Base-by-base conservation (phyloP, 2,329 filamentous ascomycete species). In the Ustulina deusta region DNA sequence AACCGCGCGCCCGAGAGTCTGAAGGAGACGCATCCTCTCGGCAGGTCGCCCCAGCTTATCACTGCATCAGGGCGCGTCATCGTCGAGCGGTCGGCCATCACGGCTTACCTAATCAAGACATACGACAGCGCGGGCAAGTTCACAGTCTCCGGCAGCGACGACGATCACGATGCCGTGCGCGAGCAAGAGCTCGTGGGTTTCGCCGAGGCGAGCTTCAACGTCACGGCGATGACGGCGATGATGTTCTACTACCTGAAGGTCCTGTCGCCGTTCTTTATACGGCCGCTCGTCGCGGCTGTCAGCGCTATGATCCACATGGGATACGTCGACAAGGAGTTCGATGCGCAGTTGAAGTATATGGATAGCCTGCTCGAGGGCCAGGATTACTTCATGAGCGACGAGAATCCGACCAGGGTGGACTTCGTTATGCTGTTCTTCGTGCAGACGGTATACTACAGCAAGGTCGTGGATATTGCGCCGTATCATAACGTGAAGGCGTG, bases 1-100 rank as follows among this genome's bases (percentile, higher is more conserved):
- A 59, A 58, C 40, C 72, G 70, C 44, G 72, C 72, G 22, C 68
- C 69, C 2, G 61, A 59, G 3, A 63, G 52, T n/a, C 69, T 72
- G 9, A 71, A 71, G 55, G 64, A 68, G 54, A 73, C 71, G 7
- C 71, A 74, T 29, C 71, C 69, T 2, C 71, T 71, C 6, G 69
- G 72, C 46, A 73, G 65, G 46, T 71, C 71, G 6, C 71, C 72
- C 11, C 69, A 74, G 65, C 65, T 74, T 11, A 64, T 71, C 58
- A 69, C 69, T 10, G 57, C 56, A 4, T 66, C 65, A 1, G 72
- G 72, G 55, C 61, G 61, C 29, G 65, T 65, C 51, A 63, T 71
- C 40, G 38, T 69, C 29, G 71, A 72, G 63, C 71, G 68, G 29
- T 71, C 71, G 36, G 69, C 72, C 20, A 74, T 74, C 58, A 56